Conservation (phyloP, 2,329 filamentous ascomycete genomes). For the Thelonectria rubi region DNA sequence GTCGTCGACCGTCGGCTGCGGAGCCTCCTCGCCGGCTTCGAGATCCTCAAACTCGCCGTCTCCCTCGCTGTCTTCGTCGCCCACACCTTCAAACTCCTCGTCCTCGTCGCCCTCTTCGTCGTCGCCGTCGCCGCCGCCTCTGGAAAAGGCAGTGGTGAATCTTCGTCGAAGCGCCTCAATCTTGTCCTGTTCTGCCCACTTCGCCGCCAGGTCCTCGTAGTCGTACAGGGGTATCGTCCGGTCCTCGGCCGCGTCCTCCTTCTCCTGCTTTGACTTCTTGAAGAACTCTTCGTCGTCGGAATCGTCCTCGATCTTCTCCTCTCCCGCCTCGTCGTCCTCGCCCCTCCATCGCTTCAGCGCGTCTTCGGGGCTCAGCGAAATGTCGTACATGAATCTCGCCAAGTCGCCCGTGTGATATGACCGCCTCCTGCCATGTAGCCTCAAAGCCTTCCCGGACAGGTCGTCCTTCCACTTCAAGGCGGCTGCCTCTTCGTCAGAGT, state of each 20-base stretch:
- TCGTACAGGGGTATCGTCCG: slow-evolving; percentile 81
- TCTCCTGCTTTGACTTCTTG: slow-evolving; percentile 69
- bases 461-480: slow-evolving; percentile 89
- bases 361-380: slow-evolving; percentile 76
- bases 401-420: slow-evolving; percentile 84
- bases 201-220: slow-evolving; percentile 81
- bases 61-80: slow-evolving; percentile 61
- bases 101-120: slow-evolving; percentile 52
- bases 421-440: slow-evolving; percentile 73
- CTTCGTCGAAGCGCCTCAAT: slow-evolving; percentile 77
- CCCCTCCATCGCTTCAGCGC: slow-evolving; percentile 85
- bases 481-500: slow-evolving; percentile 74
- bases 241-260: slow-evolving; percentile 80
- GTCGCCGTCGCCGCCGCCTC: slow-evolving; percentile 43
- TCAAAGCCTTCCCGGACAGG: slow-evolving; percentile 77
- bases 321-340: slow-evolving; percentile 62
- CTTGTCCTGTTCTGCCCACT: slow-evolving; percentile 84
- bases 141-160: slow-evolving; percentile 74
- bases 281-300: slow-evolving; percentile 71
- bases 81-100: slow-evolving; percentile 63
- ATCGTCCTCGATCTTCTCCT: slow-evolving; percentile 67
- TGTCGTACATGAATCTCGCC: slow-evolving; percentile 88
- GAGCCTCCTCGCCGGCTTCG: slow-evolving; percentile 65
- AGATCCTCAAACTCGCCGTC: slow-evolving; percentile 69
- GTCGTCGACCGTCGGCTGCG: slow-evolving; percentile 55